phyloP scores from a whole-genome alignment of 257 asterid genomes.

The Fraxinus excelsior region DNA sequence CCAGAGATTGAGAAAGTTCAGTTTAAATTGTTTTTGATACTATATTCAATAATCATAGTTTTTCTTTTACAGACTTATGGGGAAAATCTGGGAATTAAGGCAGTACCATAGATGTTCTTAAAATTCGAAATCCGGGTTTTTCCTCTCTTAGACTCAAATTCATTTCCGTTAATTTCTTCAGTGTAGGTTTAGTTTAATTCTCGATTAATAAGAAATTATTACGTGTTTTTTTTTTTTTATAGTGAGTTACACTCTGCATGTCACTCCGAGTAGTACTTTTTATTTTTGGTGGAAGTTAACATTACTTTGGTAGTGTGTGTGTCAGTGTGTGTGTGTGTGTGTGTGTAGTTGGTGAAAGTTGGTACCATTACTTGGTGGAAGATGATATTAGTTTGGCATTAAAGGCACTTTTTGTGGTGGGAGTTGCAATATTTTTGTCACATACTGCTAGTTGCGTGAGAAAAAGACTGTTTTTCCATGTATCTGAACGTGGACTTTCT shows the following conservation, averaged over 20 bases:
- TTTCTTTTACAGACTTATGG: background rate
- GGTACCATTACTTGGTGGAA: slow-evolving; percentile 34
- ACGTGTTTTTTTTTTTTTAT: background rate
- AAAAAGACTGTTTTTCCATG: slow-evolving; percentile 15
- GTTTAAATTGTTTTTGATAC: background rate
- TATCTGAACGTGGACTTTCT: background rate
- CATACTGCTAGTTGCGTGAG: slow-evolving; percentile 11
- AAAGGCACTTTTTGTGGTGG: slow-evolving; percentile 16
- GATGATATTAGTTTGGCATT: slow-evolving; percentile 18
- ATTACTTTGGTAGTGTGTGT: slow-evolving; percentile 19
- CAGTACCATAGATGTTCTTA: background rate
- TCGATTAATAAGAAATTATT: background rate
- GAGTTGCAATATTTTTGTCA: slow-evolving; percentile 17
- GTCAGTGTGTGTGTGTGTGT: too few species aligned
- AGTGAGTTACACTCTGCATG: background rate
- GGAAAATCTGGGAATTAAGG: background rate
- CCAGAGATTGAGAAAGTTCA: background rate
- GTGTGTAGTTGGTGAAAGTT: slow-evolving; percentile 13
- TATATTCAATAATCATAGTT: background rate
- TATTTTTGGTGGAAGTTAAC: slow-evolving; percentile 30
- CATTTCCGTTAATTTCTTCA: background rate
- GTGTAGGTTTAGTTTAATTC: background rate
- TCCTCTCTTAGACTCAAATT: background rate
- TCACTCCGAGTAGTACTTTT: background rate
- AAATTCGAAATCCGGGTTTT: background rate